Percentiles rank a stretch among this genome's conserved stretches.
Conservation (phyloP, 2,329 filamentous ascomycete genomes). For the Epichloe festucae region DNA sequence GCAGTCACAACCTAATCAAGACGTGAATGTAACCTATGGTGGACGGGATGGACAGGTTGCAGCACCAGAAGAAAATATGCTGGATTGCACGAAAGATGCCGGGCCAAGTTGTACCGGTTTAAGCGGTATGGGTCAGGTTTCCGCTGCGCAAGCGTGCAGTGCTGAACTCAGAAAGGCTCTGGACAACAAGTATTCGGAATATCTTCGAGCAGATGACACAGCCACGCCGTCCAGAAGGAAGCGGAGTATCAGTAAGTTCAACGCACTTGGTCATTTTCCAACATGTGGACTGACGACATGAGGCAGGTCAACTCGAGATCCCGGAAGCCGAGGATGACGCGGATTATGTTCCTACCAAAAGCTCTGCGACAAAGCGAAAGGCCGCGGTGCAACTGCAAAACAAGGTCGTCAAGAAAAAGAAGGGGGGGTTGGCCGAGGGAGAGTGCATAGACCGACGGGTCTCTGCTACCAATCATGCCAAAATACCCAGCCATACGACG, state of each 20-base stretch:
- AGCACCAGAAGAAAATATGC: not conserved
- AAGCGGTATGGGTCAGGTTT: too few relatives aligned
- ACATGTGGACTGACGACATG: not conserved
- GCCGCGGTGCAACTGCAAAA: constrained; percentile 1
- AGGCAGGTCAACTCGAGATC: not conserved
- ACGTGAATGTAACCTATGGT: not conserved
- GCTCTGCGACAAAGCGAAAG: constrained; percentile 1
- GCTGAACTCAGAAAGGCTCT: not conserved
- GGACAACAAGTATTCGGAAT: not conserved
- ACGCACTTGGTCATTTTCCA: not conserved
- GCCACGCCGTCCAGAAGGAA: not conserved
- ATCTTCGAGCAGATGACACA: not conserved
- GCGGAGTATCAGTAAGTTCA: not conserved
- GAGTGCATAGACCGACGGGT: not conserved
- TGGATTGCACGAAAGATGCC: not conserved
- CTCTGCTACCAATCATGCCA: not conserved
- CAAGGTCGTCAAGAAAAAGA: constrained; percentile 1
- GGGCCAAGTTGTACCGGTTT: not conserved
- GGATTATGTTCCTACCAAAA: not conserved
- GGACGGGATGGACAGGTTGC: not conserved
- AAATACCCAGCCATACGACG: not conserved
- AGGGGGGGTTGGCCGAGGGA: not conserved
- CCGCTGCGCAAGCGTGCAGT: not conserved
- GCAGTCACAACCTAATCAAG: not conserved
- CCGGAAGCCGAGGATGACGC: constrained; percentile 1